Evolutionary conservation across 225 moss, liverwort and hornwort species (phyloP).

Genomic region (Polytrichum commune): DNA sequence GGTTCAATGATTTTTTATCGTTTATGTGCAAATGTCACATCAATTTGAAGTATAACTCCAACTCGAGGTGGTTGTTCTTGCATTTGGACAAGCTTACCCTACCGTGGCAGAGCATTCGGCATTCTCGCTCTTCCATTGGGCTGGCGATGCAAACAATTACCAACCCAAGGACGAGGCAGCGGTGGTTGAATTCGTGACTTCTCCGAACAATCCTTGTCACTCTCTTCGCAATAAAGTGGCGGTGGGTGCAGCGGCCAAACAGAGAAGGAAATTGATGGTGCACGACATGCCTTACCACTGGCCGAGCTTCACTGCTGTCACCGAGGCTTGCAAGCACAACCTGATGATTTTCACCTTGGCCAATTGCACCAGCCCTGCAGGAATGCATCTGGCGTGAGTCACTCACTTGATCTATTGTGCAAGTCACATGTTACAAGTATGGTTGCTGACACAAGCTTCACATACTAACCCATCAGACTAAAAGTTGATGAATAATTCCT

Average conservation of each 20-base stretch:
- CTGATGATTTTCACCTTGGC: conserved; percentile 21
- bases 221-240: conserved; percentile 10
- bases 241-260: neutral
- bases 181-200: conserved; percentile 29
- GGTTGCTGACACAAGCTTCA: too few species aligned
- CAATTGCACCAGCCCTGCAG: too few species aligned
- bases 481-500: too few species aligned
- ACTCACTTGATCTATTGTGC: too few species aligned
- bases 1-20: too few species aligned
- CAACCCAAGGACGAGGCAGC: neutral
- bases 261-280: conserved; percentile 1
- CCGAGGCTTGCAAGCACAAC: conserved; percentile 11
- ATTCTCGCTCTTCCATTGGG: conserved; percentile 22
- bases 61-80: neutral
- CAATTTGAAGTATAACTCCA: neutral
- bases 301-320: conserved; percentile 29
- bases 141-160: conserved; percentile 21
- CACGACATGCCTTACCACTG: conserved; percentile 42
- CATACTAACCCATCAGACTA: too few species aligned
- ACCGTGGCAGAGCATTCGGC: neutral
- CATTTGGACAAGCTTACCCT: too few species aligned
- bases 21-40: neutral
- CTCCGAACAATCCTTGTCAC: conserved; percentile 29
- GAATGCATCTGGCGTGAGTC: neutral
- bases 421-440: too few species aligned